Percentiles rank a stretch among this genome's conserved stretches.
These are phyloP conservation scores for Cutaneotrichosporon cyanovorans DNA, from an alignment of 1,284 basidiomycete species.

Conservation along the genomic window DNA sequence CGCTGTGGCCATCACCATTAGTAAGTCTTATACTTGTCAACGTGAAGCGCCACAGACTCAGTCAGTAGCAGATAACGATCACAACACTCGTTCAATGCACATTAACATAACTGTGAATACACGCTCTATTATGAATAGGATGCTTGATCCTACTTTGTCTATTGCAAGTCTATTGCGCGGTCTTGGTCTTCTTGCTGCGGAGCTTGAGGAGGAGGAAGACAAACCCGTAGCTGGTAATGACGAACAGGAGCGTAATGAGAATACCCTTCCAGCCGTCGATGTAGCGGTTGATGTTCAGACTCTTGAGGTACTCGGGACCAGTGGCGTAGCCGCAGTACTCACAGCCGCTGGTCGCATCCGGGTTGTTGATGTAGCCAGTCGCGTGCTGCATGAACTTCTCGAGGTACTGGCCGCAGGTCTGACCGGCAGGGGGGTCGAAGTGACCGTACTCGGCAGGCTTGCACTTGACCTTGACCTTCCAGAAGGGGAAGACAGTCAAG, in stretches of 20 bases:
- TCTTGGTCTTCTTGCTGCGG: conserved; percentile 32
- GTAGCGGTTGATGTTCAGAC: conserved; percentile 28
- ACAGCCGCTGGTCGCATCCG: conserved; percentile 29
- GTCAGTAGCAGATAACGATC: too few species aligned
- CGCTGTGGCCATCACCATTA: too few species aligned
- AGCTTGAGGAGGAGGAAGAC: conserved; percentile 35
- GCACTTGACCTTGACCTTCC: conserved; percentile 35
- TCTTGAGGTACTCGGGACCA: conserved; percentile 34
- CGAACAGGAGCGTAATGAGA: conserved; percentile 29
- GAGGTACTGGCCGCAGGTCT: conserved; percentile 39
- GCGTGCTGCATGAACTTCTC: conserved; percentile 17
- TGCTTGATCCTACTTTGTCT: background rate
- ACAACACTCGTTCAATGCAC: too few species aligned
- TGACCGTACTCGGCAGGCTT: conserved; percentile 29
- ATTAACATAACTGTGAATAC: too few species aligned
- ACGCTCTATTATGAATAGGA: too few species aligned
- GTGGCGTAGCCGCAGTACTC: conserved; percentile 34
- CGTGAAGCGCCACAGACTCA: too few species aligned
- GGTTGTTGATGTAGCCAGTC: conserved; percentile 32
- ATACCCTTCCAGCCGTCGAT: conserved; percentile 36
- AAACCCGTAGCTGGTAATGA: conserved; percentile 25
- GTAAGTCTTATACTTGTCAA: too few species aligned
- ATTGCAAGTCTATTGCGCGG: background rate
- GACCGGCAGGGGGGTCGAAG: conserved; percentile 38
- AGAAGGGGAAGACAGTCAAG: conserved; percentile 25